Base-by-base conservation (phyloP, 2,329 filamentous ascomycete genomes). In the Cordyceps farinosa region DNA sequence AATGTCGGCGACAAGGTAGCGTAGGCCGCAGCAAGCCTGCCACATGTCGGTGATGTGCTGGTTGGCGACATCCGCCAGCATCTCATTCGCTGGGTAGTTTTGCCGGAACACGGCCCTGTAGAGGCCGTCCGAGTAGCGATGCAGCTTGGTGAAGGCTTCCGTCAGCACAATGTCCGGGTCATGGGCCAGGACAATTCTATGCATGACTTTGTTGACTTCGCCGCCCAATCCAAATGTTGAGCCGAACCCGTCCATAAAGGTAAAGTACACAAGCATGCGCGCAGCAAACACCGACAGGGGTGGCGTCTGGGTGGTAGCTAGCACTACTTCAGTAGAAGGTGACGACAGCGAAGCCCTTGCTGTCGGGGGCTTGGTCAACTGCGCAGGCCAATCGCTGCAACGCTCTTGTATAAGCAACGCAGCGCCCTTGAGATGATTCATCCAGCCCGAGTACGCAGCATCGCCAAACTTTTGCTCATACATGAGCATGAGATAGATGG, bases 381-480 rank as follows among this genome's bases (percentile, higher is more conserved):
- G 62, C 6, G 48, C 48, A 10, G 62, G 62, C 62, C 62, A 64
- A 27, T 65, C 66, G 59, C 64, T 64, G 57, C 67, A 70, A 13
- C 69, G 68, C 29, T 72, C 67, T 48, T 72, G 68, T 22, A 76
- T 55, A 27, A 76, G 67, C 29, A 73, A 66, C 3, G 73, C 69
- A 5, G 74, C 70, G 1, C 74, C 74, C 22, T 68, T 69, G 4
- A 76, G 68, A 56, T 77, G 74, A 27, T 74, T 73, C 2, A 69
- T 61, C 40, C 73, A 65, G 1, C 73, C 73, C 8, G 65, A 68
- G 27, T 73, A 73, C 11, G 64, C 66, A 1, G 69, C 68, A 17
- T 77, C 75, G n/a, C 74, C 74, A 42, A 72, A 75, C 40, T 75
- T 74, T 61, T 77, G 74, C 65, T 77, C 75, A 42, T 76, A 77